A percentile compares a stretch with the other conserved stretches of the same genome.
Conservation (phyloP, 768 basidiomycete genomes). For the Suillus hirtellus region DNA sequence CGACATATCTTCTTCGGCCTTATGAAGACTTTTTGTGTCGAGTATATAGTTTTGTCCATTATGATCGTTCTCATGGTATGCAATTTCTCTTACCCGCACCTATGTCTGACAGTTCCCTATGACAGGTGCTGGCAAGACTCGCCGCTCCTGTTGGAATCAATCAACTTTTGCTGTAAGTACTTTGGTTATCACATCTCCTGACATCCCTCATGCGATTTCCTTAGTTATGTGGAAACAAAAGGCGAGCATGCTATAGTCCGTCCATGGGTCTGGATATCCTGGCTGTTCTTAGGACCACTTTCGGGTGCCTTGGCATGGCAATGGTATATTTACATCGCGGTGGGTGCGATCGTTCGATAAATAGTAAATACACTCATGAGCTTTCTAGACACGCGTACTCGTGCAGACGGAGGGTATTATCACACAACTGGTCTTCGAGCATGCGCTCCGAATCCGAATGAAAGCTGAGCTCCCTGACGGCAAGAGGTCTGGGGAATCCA, state of each 20-base stretch:
- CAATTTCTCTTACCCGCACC: background rate
- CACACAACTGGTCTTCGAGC: conserved; percentile 55
- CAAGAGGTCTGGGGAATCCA: conserved; percentile 7
- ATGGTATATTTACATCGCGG: conserved; percentile 47
- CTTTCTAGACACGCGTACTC: conserved; percentile 39
- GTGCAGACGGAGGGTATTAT: conserved; percentile 53
- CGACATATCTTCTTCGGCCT: conserved; percentile 19
- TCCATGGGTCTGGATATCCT: conserved; percentile 71
- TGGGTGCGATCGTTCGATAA: conserved; percentile 17
- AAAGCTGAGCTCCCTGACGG: conserved; percentile 19
- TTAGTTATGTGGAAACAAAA: conserved; percentile 58
- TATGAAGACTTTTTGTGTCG: conserved; percentile 16
- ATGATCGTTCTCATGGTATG: conserved; percentile 15
- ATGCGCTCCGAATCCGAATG: conserved; percentile 58
- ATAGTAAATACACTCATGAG: background rate
- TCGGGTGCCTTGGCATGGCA: conserved; percentile 47
- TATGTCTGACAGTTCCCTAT: background rate
- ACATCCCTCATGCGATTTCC: background rate
- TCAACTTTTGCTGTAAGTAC: conserved; percentile 29
- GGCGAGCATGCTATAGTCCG: conserved; percentile 49
- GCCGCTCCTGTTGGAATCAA: conserved; percentile 34
- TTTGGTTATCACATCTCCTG: background rate
- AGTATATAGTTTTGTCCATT: conserved; percentile 12
- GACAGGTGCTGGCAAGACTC: conserved; percentile 24
- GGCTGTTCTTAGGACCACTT: conserved; percentile 50